Percentiles rank a stretch among this genome's conserved stretches.
Conservation (phyloP, 148 eudicot species). For the Pharnaceum exiguum region DNA sequence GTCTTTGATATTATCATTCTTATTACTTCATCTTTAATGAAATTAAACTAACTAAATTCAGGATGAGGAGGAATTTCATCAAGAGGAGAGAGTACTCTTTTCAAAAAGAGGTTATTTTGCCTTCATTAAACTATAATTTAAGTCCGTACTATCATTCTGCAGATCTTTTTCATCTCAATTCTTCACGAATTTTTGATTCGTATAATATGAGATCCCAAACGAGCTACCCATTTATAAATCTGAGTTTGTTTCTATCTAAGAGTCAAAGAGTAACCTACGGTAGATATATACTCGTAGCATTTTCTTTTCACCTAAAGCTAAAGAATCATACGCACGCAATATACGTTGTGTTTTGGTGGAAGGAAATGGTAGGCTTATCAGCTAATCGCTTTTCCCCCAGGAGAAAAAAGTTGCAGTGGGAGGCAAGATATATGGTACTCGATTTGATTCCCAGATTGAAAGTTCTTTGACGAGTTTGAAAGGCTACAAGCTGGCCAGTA, state of each 20-base stretch:
- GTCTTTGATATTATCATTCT: no score
- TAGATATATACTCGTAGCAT: background rate
- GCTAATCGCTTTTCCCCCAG: background rate
- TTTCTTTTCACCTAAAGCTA: background rate
- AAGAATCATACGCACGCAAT: background rate
- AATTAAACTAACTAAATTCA: no score
- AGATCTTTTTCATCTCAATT: no score
- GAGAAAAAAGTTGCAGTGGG: conserved; percentile 8
- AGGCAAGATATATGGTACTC: background rate
- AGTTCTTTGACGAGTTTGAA: conserved; percentile 8
- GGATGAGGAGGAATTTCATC: no score
- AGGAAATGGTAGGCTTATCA: conserved; percentile 6
- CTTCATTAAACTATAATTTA: no score
- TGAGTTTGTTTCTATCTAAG: background rate
- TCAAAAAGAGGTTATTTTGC: no score
- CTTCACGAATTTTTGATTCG: background rate
- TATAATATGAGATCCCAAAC: background rate
- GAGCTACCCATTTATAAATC: background rate
- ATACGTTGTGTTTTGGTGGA: conserved; percentile 1
- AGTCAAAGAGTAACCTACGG: background rate
- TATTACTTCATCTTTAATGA: no score
- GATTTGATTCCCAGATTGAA: conserved; percentile 2
- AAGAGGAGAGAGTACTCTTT: no score
- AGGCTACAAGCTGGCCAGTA: conserved; percentile 2
- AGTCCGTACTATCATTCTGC: no score